phyloP scores from a whole-genome alignment of 169 alveolate species.

The Cryptosporidium canis region DNA sequence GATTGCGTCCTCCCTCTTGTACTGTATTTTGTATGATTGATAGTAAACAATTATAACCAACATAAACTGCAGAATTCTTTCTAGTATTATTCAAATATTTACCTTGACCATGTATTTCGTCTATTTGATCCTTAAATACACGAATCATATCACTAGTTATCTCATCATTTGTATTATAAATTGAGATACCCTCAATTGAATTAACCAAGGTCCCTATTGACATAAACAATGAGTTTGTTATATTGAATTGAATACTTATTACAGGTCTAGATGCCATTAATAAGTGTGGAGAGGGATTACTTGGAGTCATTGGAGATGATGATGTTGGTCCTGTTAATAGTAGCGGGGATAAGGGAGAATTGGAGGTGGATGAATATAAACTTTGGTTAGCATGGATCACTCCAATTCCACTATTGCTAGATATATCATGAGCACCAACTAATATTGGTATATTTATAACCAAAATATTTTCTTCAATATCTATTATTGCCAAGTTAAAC shows the following conservation, averaged over 20 bases:
- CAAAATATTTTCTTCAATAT: constrained; percentile 19
- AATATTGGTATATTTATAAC: constrained; percentile 58
- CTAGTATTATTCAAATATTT: background rate
- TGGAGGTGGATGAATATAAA: background rate
- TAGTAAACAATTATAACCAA: constrained; percentile 58
- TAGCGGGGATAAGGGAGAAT: constrained; percentile 4
- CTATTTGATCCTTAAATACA: constrained; percentile 31
- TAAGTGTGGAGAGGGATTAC: constrained; percentile 45
- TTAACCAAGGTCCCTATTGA: constrained; percentile 49
- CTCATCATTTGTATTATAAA: constrained; percentile 35
- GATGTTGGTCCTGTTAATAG: background rate
- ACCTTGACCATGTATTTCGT: background rate
- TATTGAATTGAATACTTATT: constrained; percentile 37
- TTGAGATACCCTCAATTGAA: constrained; percentile 36
- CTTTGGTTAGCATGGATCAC: too few species aligned
- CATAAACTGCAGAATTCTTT: constrained; percentile 41
- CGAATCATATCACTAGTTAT: constrained; percentile 14
- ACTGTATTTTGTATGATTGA: constrained; percentile 62
- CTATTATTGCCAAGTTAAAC: constrained; percentile 37
- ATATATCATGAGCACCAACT: background rate
- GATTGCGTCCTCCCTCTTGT: constrained; percentile 62
- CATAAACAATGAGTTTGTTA: constrained; percentile 30
- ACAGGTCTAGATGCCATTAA: constrained; percentile 57
- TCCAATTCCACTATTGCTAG: background rate
- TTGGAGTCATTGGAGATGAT: constrained; percentile 39